A percentile compares a stretch with the other conserved stretches of the same genome.
Conservation (phyloP, 257 asterid species). For the Solanum pimpinellifolium region DNA sequence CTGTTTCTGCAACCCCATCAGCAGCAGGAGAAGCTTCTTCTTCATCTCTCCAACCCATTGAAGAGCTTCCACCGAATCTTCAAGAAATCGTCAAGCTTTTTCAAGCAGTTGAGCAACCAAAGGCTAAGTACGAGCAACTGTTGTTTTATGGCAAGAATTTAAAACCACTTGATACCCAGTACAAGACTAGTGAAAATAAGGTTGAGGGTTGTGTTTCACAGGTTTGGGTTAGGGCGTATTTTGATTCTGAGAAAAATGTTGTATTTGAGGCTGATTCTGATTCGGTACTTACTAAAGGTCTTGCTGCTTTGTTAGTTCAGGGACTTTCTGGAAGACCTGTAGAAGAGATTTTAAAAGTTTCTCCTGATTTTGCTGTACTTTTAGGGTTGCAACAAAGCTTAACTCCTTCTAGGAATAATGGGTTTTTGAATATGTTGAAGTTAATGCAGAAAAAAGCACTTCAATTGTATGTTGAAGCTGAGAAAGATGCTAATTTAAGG, state of each 20-base stretch:
- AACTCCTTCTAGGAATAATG: slow-evolving; percentile 74
- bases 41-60: slow-evolving; percentile 44
- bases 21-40: slow-evolving; percentile 11
- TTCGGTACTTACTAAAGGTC: slow-evolving; percentile 66
- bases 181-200: slow-evolving; percentile 48
- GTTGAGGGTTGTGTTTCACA: slow-evolving; percentile 80
- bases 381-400: slow-evolving; percentile 71
- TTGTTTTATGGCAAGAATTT: slow-evolving; percentile 60
- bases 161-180: slow-evolving; percentile 39
- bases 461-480: slow-evolving; percentile 46
- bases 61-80: slow-evolving; percentile 69
- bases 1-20: slow-evolving; percentile 13
- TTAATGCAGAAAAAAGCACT: slow-evolving; percentile 79
- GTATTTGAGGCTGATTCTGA: slow-evolving; percentile 89
- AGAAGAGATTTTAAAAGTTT: slow-evolving; percentile 55
- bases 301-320: slow-evolving; percentile 75
- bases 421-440: slow-evolving; percentile 85
- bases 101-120: slow-evolving; percentile 51
- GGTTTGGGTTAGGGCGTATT: slow-evolving; percentile 73
- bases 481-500: slow-evolving; percentile 11
- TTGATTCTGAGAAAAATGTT: slow-evolving; percentile 48
- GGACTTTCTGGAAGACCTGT: slow-evolving; percentile 71
- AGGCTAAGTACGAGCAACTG: slow-evolving; percentile 65
- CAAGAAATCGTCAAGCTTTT: slow-evolving; percentile 63
- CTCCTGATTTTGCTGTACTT: slow-evolving; percentile 67